Evolutionary conservation across 2,329 filamentous ascomycete species (phyloP), one percentile per base, ranked within the genome.

Genomic region (Ceratocystiopsis minuta): DNA sequence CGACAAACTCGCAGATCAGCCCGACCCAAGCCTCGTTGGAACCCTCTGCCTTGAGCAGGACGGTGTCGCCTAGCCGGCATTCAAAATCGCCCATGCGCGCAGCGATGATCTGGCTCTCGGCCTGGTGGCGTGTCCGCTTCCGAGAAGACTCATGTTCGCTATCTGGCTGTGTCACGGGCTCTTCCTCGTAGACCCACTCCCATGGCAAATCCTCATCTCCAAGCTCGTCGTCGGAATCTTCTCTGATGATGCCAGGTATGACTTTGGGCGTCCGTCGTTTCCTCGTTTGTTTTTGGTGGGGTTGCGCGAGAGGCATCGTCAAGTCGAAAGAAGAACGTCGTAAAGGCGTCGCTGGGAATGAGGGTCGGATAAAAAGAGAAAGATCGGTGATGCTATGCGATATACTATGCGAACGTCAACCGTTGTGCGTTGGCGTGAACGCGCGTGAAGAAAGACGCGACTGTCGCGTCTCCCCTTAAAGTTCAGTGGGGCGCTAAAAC

Each of bases 1-100:
- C 77, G 34, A 78, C 56, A 50, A 98, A 94, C 36, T 83, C 78
- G 52, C 79, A 80, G 41, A 95, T 80, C 47, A 98, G 76, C 32
- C 84, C 90, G 3, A 92, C 81, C 87, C 90, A 98, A 12, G 86
- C 81, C 53, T 92, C 85, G 49, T 84, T 84, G 35, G 75, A 72
- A 4, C 83, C 85, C 34, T 92, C 84, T 1, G 87, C 84, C 58
- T 93, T 92, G 43, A 98, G 67, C 35, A 96, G 66, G 33, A 96
- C 79, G 16, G 75, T 72, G 54, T 98, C 86, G 37, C 90, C 90
- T 34, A 94, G 57, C 42, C 64, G 70, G 60, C 86, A 94, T 54
- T 80, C 71, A 49, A 95, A 94, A 13, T 58, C 66, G 18, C 86
- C 87, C 69, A 86, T 86, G 20, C 74, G 75, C 16, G 88, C 90